Base-by-base conservation (phyloP, 2,329 filamentous ascomycete genomes). In the Trichoderma sp. region DNA sequence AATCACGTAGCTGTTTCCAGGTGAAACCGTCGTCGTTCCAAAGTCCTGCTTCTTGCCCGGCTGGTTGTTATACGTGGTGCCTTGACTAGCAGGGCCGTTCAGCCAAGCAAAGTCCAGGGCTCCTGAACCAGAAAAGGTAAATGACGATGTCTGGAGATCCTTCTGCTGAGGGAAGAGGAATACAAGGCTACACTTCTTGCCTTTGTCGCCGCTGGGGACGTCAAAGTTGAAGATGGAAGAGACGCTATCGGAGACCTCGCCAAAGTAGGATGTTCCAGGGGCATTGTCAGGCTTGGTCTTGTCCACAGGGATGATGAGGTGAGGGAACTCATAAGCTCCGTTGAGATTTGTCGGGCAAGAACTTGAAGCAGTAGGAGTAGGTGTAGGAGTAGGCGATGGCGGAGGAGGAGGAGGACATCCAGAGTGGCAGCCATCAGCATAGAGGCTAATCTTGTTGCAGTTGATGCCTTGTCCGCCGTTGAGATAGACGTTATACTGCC, bases 181-280 rank as follows among this genome's bases (percentile, higher is more conserved):
- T 71, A 90, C 82, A 9, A 92, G 82, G 70, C 84, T 86, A 82
- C 91, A 93, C 7, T 82, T 87, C 81, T 88, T 88, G 75, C 87
- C 88, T 9, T 82, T 75, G 75, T 88, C 85, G 6, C 81, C 80
- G 4, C 80, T 73, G 1, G 87, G 87, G 57, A 93, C 87, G 77
- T 91, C 89, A 81, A 93, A 93, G 83, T 91, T 91, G 86, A 91
- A 92, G 77, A 92, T 86, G 14, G 87, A 86, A 11, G 86, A 87
- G 63, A 87, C 79, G 70, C 82, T 83, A 21, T 83, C 80, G 14
- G 86, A 87, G 47, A 91, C 82, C 12, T 85, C 84, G 68, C 89
- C 90, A 74, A 87, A 86, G 81, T 83, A 86, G 1, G 84, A 84
- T 2, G 86, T 88, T 8, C 89, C 89, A 57, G 81, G 80, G 0